These are phyloP conservation scores for Trichomonas gallinae DNA, from an alignment of 208 protist species.

Conservation along the genomic window DNA sequence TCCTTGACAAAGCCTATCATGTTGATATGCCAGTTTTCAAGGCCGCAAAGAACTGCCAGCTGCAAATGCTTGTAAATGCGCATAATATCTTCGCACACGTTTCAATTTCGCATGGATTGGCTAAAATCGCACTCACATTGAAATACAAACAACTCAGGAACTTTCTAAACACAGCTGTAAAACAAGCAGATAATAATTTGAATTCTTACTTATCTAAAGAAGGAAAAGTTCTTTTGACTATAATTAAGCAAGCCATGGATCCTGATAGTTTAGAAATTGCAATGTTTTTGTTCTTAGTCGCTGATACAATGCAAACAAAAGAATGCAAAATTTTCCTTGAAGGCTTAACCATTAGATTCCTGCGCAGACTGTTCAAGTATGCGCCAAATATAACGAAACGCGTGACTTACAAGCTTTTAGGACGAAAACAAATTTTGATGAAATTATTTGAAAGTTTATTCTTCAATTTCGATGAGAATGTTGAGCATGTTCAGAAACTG, in stretches of 20 bases:
- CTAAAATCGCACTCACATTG: not conserved
- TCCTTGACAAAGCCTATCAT: not conserved
- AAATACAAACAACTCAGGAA: not conserved
- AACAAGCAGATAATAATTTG: not conserved
- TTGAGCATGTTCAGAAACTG: not conserved
- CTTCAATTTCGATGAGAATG: not conserved
- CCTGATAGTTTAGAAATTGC: not conserved
- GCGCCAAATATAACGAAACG: not conserved
- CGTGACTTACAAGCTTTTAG: not conserved
- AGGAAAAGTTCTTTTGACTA: not conserved
- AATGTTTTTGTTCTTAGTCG: not conserved
- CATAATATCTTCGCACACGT: not conserved
- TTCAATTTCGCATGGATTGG: not conserved
- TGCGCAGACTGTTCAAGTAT: not conserved
- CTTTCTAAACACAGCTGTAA: not conserved
- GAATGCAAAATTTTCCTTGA: not conserved
- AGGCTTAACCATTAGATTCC: not conserved
- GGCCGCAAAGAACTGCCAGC: not conserved
- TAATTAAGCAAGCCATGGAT: not conserved
- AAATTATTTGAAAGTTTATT: not conserved
- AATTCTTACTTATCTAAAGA: not conserved
- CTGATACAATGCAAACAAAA: not conserved
- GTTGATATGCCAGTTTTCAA: not conserved
- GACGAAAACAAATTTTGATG: not conserved
- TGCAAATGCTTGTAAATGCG: not conserved